These are phyloP conservation scores for Breynia disticha DNA, from an alignment of 441 rosid species.

Conservation along the genomic window DNA sequence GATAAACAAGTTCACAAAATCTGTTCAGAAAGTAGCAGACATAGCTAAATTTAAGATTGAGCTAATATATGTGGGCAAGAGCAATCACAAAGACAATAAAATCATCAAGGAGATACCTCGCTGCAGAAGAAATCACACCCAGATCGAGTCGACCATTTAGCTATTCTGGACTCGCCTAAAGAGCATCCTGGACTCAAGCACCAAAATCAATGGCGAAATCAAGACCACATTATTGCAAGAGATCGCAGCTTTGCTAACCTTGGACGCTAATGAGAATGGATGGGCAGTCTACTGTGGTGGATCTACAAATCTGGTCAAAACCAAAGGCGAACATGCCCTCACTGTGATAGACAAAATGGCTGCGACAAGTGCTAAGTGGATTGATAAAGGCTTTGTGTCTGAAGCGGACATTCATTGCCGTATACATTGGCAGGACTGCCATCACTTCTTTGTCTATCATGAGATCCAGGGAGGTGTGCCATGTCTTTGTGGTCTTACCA, in stretches of 20 bases:
- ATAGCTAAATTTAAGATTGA: conserved; percentile 6
- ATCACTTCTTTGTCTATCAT: too few relatives aligned
- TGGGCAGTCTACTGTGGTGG: conserved; percentile 31
- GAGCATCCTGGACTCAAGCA: conserved; percentile 33
- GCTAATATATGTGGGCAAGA: conserved; percentile 27
- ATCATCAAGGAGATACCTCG: neutral
- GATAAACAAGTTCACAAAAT: conserved; percentile 24
- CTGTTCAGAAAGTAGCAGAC: conserved; percentile 14
- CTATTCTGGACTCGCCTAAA: conserved; percentile 34
- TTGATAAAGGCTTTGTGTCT: too few relatives aligned
- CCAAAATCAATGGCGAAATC: conserved; percentile 15
- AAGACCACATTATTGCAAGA: conserved; percentile 18
- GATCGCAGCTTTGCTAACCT: conserved; percentile 25
- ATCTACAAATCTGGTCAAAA: too few relatives aligned
- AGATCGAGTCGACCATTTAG: conserved; percentile 16
- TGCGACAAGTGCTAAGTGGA: too few relatives aligned
- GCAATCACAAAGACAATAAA: conserved; percentile 19
- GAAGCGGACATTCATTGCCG: too few relatives aligned
- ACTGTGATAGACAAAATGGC: too few relatives aligned
- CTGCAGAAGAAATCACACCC: conserved; percentile 13
- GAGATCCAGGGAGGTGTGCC: too few relatives aligned
- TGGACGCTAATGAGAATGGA: conserved; percentile 27
- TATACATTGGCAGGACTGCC: too few relatives aligned
- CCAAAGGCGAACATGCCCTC: too few relatives aligned
- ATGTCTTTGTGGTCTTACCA: too few relatives aligned